Evolutionary conservation across 352 stramenopile species (phyloP).

Genomic region (Globisporangium emineosum): DNA sequence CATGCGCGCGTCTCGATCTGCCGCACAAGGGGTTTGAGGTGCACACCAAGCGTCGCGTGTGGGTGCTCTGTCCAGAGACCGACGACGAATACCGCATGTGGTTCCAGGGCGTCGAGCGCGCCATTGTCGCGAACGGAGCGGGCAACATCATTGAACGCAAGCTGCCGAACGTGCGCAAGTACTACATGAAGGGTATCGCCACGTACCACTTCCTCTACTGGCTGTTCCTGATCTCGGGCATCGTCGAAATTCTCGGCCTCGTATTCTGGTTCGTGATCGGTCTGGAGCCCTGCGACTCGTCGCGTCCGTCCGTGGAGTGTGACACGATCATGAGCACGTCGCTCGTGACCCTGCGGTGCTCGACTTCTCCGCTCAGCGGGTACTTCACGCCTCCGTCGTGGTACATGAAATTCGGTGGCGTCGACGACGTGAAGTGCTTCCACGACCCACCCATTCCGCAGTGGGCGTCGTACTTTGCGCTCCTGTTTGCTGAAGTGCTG

Average conservation of each 20-base stretch:
- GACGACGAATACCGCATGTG: slow-evolving; percentile 84
- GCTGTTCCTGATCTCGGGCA: slow-evolving; percentile 64
- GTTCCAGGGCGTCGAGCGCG: slow-evolving; percentile 79
- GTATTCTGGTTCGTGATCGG: slow-evolving; percentile 83
- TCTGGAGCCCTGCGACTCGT: slow-evolving; percentile 62
- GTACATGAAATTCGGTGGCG: slow-evolving; percentile 70
- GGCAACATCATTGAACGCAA: slow-evolving; percentile 86
- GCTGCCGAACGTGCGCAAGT: slow-evolving; percentile 86
- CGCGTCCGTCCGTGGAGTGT: slow-evolving; percentile 50
- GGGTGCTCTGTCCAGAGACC: slow-evolving; percentile 81
- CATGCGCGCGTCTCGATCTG: slow-evolving; percentile 74
- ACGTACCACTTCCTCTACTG: slow-evolving; percentile 79
- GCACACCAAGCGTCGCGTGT: slow-evolving; percentile 77
- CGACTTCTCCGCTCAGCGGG: slow-evolving; percentile 62
- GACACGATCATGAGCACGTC: slow-evolving; percentile 59
- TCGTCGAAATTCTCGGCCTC: slow-evolving; percentile 69
- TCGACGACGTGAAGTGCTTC: slow-evolving; percentile 80
- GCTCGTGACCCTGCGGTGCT: slow-evolving; percentile 19
- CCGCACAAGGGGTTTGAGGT: slow-evolving; percentile 80
- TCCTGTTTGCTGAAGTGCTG: slow-evolving; percentile 63
- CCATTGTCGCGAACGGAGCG: slow-evolving; percentile 67
- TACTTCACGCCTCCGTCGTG: slow-evolving; percentile 68
- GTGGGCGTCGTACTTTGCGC: slow-evolving; percentile 79
- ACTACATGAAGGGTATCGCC: slow-evolving; percentile 85
- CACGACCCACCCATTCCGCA: slow-evolving; percentile 68